Evolutionary conservation across 768 basidiomycete genomes (phyloP), one percentile per base, ranked within the genome.

Genomic region (Sarcomyxa edulis): DNA sequence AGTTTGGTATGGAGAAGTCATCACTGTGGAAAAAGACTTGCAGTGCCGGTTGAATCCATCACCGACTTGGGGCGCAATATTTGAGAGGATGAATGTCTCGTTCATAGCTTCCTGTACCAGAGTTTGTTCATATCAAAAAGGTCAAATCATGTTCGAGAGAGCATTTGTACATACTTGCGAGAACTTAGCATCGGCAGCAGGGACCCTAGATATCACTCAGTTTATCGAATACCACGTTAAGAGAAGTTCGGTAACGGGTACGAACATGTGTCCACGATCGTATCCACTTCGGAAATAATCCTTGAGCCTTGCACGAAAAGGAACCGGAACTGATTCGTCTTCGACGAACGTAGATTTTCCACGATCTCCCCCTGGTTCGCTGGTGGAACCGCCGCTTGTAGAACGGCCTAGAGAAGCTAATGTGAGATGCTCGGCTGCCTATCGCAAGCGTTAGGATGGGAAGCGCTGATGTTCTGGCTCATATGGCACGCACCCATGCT

Each of bases 11-110:
- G 8, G 12, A 12, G 23, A 16, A 35, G 26, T 23, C 1, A 19
- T n/a, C n/a, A n/a, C n/a, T n/a, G n/a, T n/a, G n/a, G n/a, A 35
- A 20, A 34, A 39, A 9, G 11, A 68, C 80, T 44, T 50, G 93
- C 94, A 99, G 55, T 98, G 93, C 39, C 96, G 72, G 55, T 98
- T 99, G 70, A 98, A 99, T 0, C 95, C 96, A 27, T 78, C 89
- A 1, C 96, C 96, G 18, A 99, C 92, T 71, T 99, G 96, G 29
- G 96, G 96, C 4, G 96, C 95, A 37, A 99, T 96, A 53, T 99
- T 99, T 0, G 90, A 83, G 31, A 99, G 63, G 24, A 90, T 65
- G 60, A 99, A 99, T 0, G 95, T 99, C 62, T 99, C 93, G 56
- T 97, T 61, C 95, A 97, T 98, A 7, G 95, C 95, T 39, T 75